Evolutionary conservation across 768 basidiomycete genomes (phyloP).

Genomic region (Leccinum aurantiacum): DNA sequence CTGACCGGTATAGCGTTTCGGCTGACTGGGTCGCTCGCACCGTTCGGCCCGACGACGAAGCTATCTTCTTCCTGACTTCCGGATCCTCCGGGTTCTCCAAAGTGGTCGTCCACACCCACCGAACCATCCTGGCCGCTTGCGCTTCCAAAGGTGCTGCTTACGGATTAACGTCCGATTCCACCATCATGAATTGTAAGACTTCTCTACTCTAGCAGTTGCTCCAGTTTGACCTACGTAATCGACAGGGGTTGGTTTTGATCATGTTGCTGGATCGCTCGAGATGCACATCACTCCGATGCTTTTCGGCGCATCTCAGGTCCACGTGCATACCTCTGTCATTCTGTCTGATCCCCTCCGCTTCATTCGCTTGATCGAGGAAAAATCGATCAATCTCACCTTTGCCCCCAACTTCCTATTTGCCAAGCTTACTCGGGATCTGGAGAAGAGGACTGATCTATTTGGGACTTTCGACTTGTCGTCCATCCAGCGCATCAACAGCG

Average conservation of each 20-base stretch:
- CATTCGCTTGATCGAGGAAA: slow-evolving; percentile 33
- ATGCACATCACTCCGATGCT: slow-evolving; percentile 36
- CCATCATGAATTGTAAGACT: slow-evolving; percentile 33
- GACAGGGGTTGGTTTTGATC: slow-evolving; percentile 40
- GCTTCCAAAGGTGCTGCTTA: background rate
- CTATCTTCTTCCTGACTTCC: background rate
- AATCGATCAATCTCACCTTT: slow-evolving; percentile 26
- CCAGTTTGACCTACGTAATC: background rate
- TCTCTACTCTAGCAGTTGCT: background rate
- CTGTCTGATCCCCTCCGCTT: slow-evolving; percentile 13
- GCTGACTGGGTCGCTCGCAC: slow-evolving; percentile 12
- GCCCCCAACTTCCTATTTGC: background rate
- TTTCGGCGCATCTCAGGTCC: slow-evolving; percentile 25
- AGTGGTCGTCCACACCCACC: background rate
- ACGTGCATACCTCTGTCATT: slow-evolving; percentile 17
- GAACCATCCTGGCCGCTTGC: background rate
- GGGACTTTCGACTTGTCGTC: slow-evolving; percentile 31
- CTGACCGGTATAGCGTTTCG: slow-evolving; percentile 10
- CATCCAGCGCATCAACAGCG: background rate
- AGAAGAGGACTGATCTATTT: slow-evolving; percentile 15
- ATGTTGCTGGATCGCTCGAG: slow-evolving; percentile 41
- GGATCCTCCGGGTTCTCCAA: background rate
- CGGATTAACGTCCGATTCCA: background rate
- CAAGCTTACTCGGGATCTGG: background rate
- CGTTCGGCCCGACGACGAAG: background rate